Evolutionary conservation across 192 early-diverging fungal genomes (phyloP).

Genomic region (Dissophora ornata): DNA sequence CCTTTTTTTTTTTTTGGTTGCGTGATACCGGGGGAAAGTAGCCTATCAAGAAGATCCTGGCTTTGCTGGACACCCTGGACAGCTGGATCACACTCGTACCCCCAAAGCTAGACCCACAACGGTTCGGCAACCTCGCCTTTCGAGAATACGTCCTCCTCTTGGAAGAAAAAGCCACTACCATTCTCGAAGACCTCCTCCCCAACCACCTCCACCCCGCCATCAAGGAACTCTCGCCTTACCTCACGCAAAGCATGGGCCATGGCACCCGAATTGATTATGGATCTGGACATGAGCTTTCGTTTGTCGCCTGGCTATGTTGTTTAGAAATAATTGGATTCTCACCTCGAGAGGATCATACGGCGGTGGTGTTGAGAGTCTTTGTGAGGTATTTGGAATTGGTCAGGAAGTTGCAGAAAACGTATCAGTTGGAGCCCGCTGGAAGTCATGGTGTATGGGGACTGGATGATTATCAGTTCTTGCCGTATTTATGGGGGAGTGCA

Average conservation of each 20-base stretch:
- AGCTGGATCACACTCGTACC: slow-evolving; percentile 83
- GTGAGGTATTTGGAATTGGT: slow-evolving; percentile 83
- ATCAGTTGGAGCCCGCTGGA: slow-evolving; percentile 94
- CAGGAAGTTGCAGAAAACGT: slow-evolving; percentile 82
- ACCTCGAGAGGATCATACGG: slow-evolving; percentile 70
- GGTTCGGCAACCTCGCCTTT: slow-evolving; percentile 96
- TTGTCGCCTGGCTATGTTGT: slow-evolving; percentile 86
- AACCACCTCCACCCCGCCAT: slow-evolving; percentile 59
- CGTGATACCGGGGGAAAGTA: no score
- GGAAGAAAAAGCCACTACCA: slow-evolving; percentile 31
- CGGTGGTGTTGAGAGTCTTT: slow-evolving; percentile 81
- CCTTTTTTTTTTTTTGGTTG: no score
- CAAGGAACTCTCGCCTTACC: slow-evolving; percentile 80
- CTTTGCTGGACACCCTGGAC: slow-evolving; percentile 73
- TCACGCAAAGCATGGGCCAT: slow-evolving; percentile 85
- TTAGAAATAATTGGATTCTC: slow-evolving; percentile 77
- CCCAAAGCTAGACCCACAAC: slow-evolving; percentile 73
- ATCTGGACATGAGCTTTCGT: slow-evolving; percentile 94
- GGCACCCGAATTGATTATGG: slow-evolving; percentile 95
- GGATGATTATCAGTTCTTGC: slow-evolving; percentile 97
- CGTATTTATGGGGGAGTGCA: slow-evolving; percentile 92
- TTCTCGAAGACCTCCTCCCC: slow-evolving; percentile 55
- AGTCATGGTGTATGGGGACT: slow-evolving; percentile 98
- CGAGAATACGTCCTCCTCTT: slow-evolving; percentile 70
- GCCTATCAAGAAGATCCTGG: slow-evolving; percentile 62